A percentile compares a stretch with the other conserved stretches of the same genome.
Conservation (phyloP, 192 early-diverging fungal species). For the Dissophora ornata region DNA sequence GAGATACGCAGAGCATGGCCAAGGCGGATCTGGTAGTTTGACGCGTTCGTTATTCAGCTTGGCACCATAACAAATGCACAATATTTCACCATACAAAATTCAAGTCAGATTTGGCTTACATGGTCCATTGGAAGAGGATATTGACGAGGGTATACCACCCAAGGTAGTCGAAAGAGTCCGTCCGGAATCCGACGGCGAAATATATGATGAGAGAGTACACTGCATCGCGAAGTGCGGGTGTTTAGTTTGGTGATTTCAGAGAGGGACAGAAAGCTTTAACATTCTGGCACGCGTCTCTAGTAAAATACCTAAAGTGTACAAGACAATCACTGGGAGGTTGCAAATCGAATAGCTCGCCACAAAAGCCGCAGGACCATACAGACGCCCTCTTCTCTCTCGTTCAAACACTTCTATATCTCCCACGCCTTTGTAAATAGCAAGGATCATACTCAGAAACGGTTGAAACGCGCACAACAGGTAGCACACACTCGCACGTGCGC, state of each 20-base stretch:
- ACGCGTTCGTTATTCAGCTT: no score
- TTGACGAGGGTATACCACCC: neutral
- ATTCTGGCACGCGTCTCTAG: no score
- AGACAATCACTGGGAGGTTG: neutral
- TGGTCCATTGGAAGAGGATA: slow-evolving; percentile 7
- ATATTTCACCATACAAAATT: no score
- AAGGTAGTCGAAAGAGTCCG: neutral
- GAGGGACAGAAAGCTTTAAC: no score
- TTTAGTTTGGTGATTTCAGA: no score
- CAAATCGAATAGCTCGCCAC: slow-evolving; percentile 7
- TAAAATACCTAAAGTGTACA: neutral
- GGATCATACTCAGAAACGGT: slow-evolving; percentile 5
- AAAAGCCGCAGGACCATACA: slow-evolving; percentile 15
- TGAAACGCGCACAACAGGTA: slow-evolving; percentile 1
- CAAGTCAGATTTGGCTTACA: neutral
- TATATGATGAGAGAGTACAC: slow-evolving; percentile 14
- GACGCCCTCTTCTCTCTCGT: slow-evolving; percentile 6
- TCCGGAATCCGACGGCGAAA: slow-evolving; percentile 10
- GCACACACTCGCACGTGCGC: slow-evolving; percentile 3
- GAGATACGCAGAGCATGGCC: neutral
- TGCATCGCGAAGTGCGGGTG: no score
- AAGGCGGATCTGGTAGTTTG: neutral
- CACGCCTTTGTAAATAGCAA: neutral
- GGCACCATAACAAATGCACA: no score
- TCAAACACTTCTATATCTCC: slow-evolving; percentile 16